Evolutionary conservation across 2,329 filamentous ascomycete species (phyloP).

Genomic region (Botryotinia narcissicola): DNA sequence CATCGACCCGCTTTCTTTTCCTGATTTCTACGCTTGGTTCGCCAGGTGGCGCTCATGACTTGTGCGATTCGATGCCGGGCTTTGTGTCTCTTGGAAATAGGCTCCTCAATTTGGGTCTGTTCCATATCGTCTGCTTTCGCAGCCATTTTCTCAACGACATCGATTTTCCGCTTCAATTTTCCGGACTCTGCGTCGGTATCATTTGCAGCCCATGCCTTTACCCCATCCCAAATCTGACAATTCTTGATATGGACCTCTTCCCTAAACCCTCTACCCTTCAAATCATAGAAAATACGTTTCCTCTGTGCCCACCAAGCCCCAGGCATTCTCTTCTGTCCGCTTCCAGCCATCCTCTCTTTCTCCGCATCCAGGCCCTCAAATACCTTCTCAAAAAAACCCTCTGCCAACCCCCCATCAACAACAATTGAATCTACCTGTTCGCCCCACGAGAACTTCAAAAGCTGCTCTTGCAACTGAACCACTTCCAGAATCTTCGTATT

Average conservation of each 20-base stretch:
- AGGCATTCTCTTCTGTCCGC: constrained; percentile 20
- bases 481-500: not conserved
- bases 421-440: constrained; percentile 23
- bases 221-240: constrained; percentile 9
- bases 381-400: constrained; percentile 25
- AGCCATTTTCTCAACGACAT: not conserved
- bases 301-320: constrained; percentile 26
- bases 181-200: not conserved
- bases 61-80: constrained; percentile 22
- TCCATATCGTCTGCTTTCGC: not conserved
- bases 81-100: constrained; percentile 19
- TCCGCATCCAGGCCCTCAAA: constrained; percentile 24
- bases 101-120: not conserved
- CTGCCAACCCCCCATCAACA: constrained; percentile 21
- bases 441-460: constrained; percentile 17
- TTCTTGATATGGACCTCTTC: constrained; percentile 19
- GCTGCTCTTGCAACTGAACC: not conserved
- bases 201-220: constrained; percentile 12
- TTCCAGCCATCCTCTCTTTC: not conserved
- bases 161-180: constrained; percentile 13
- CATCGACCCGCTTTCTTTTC: constrained; percentile 34
- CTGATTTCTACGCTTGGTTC: constrained; percentile 24
- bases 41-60: constrained; percentile 28
- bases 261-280: constrained; percentile 21
- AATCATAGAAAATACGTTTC: constrained; percentile 22